Conservation (phyloP, 139 green algal species). For the Micromonas pusilla region DNA sequence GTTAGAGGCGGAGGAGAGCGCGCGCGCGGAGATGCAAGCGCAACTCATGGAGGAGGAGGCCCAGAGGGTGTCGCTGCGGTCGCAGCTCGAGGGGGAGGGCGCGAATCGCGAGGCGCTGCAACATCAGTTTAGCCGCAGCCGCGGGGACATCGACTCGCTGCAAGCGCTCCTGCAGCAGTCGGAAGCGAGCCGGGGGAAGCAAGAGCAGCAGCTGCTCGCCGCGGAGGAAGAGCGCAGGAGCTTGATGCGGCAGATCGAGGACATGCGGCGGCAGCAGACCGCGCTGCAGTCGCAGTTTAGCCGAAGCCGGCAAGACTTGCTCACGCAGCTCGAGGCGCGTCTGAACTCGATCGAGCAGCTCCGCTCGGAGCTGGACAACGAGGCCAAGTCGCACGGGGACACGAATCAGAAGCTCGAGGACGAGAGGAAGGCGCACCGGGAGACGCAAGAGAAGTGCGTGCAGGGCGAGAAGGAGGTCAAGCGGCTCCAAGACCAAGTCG, state of each 20-base stretch:
- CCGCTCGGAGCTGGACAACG: slow-evolving; percentile 20
- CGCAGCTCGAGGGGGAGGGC: slow-evolving; percentile 19
- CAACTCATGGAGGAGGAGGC: slow-evolving; percentile 16
- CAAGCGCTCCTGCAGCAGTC: slow-evolving; percentile 22
- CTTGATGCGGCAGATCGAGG: slow-evolving; percentile 18
- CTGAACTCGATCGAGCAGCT: slow-evolving; percentile 26
- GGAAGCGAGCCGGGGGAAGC: slow-evolving; percentile 10
- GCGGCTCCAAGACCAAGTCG: slow-evolving; percentile 8
- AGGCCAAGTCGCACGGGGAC: slow-evolving; percentile 16
- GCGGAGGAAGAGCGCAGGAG: slow-evolving; percentile 20
- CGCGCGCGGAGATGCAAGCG: slow-evolving; percentile 22
- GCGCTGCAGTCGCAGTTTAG: slow-evolving; percentile 27
- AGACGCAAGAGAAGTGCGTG: background rate
- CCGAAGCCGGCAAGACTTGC: slow-evolving; percentile 21
- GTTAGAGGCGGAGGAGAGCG: slow-evolving; percentile 28
- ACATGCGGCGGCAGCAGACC: slow-evolving; percentile 3
- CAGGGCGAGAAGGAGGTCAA: slow-evolving; percentile 18
- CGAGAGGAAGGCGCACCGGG: background rate
- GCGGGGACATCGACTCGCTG: slow-evolving; percentile 24
- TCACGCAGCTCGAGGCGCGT: slow-evolving; percentile 31
- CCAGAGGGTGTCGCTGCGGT: background rate
- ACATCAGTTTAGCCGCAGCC: slow-evolving; percentile 9
- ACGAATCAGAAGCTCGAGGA: slow-evolving; percentile 17
- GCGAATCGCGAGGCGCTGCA: slow-evolving; percentile 21
- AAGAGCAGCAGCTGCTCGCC: background rate